Evolutionary conservation across 305 asterid genomes (phyloP).

Genomic region (Plantago coronopus): DNA sequence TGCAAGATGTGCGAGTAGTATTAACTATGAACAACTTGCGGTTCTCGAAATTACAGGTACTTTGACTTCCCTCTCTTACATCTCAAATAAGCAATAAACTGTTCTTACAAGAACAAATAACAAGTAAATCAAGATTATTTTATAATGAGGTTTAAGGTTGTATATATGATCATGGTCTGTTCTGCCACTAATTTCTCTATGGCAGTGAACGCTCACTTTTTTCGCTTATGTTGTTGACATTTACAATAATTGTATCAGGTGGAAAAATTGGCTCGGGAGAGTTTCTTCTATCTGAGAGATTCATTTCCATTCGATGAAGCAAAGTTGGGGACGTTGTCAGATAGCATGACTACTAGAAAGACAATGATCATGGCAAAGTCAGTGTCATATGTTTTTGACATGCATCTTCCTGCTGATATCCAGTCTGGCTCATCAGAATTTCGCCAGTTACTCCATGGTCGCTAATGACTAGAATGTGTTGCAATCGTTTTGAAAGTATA

Average conservation of each 20-base stretch:
- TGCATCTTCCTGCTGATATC: constrained; percentile 42
- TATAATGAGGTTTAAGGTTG: too few relatives aligned
- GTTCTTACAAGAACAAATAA: too few relatives aligned
- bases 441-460: constrained; percentile 10
- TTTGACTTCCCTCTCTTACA: neutral
- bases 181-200: too few relatives aligned
- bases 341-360: constrained; percentile 35
- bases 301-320: constrained; percentile 68
- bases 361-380: constrained; percentile 53
- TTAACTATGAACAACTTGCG: constrained; percentile 73
- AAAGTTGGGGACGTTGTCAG: constrained; percentile 60
- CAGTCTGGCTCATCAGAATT: constrained; percentile 22
- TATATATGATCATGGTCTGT: too few relatives aligned
- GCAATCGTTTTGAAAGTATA: too few relatives aligned
- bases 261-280: constrained; percentile 68
- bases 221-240: constrained; percentile 8
- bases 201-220: neutral
- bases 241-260: constrained; percentile 43
- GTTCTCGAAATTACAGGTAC: constrained; percentile 82
- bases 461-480: too few relatives aligned
- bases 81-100: constrained; percentile 6
- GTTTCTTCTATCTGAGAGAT: constrained; percentile 62
- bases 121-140: too few relatives aligned
- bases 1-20: constrained; percentile 47
- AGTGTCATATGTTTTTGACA: constrained; percentile 54